Conservation (phyloP, 352 stramenopile species). For the Phytophthora tubulina region DNA sequence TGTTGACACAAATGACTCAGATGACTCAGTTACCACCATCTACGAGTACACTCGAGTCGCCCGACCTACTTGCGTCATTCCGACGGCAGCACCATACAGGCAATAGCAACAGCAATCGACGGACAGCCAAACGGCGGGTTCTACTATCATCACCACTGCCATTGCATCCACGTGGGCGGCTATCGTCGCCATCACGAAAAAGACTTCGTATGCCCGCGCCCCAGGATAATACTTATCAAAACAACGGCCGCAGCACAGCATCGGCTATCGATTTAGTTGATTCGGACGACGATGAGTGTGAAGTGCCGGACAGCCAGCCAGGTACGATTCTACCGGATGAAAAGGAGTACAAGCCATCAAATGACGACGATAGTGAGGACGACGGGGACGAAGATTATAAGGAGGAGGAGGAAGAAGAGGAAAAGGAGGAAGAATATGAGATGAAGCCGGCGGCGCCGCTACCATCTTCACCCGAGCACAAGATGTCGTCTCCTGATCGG, state of each 20-base stretch:
- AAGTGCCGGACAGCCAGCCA: constrained; percentile 27
- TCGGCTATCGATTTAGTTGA: constrained; percentile 20
- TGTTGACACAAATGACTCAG: constrained; percentile 43
- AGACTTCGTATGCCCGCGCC: constrained; percentile 40
- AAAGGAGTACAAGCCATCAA: constrained; percentile 10
- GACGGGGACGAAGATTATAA: constrained; percentile 6
- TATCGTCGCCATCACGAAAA: constrained; percentile 43
- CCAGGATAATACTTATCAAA: constrained; percentile 3
- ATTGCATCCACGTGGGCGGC: constrained; percentile 24
- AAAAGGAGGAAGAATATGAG: constrained; percentile 52
- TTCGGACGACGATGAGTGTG: constrained; percentile 30
- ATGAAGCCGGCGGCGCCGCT: constrained; percentile 45
- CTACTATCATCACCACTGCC: constrained; percentile 25
- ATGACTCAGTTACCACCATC: constrained; percentile 45
- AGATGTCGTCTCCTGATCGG: constrained; percentile 1
- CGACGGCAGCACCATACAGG: constrained; percentile 18
- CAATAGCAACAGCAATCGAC: constrained; percentile 11
- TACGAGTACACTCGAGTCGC: constrained; percentile 44
- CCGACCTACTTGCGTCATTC: constrained; percentile 46
- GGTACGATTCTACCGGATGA: constrained; percentile 18
- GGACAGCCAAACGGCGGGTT: constrained; percentile 34
- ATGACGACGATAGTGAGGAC: constrained; percentile 13
- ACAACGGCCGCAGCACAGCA: not conserved
- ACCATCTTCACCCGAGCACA: constrained; percentile 13
- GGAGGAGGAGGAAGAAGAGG: not conserved